Evolutionary conservation across 1,284 basidiomycete species (phyloP).

Genomic region (Pseudozyma pruni): DNA sequence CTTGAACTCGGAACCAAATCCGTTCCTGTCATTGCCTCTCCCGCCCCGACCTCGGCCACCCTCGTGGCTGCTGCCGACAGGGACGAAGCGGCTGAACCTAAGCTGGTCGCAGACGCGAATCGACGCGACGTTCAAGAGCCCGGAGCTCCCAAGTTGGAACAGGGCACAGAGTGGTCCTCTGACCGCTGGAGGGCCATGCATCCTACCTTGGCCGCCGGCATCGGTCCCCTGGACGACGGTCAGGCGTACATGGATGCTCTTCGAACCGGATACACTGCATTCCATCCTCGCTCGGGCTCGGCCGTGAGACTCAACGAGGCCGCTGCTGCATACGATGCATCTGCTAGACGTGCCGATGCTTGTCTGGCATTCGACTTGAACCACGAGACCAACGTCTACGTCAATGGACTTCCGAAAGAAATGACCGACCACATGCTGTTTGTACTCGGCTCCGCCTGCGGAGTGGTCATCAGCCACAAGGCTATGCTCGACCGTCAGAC

Average conservation of each 20-base stretch:
- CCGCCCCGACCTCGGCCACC: constrained; percentile 28
- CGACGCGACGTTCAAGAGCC: constrained; percentile 9
- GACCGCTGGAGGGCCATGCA: constrained; percentile 20
- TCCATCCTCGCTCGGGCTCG: neutral
- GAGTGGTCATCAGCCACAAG: constrained; percentile 61
- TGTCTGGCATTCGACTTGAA: constrained; percentile 11
- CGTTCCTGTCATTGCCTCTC: constrained; percentile 7
- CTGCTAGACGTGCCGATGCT: constrained; percentile 1
- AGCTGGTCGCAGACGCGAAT: constrained; percentile 12
- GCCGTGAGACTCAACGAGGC: constrained; percentile 2
- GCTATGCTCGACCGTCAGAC: constrained; percentile 60
- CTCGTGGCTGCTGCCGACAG: constrained; percentile 18
- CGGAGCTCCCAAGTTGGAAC: constrained; percentile 14
- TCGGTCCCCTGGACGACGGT: neutral
- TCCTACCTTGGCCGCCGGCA: neutral
- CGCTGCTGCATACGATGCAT: neutral
- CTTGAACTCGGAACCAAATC: constrained; percentile 13
- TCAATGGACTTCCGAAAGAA: constrained; percentile 52
- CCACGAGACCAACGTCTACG: constrained; percentile 55
- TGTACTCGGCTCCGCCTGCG: constrained; percentile 52
- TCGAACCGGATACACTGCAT: neutral
- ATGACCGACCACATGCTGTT: constrained; percentile 55
- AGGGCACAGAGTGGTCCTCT: constrained; percentile 9
- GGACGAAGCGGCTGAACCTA: neutral
- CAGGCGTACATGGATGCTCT: neutral